These are phyloP conservation scores for Scleroderma citrinum DNA, from an alignment of 768 basidiomycete genomes.

Conservation along the genomic window DNA sequence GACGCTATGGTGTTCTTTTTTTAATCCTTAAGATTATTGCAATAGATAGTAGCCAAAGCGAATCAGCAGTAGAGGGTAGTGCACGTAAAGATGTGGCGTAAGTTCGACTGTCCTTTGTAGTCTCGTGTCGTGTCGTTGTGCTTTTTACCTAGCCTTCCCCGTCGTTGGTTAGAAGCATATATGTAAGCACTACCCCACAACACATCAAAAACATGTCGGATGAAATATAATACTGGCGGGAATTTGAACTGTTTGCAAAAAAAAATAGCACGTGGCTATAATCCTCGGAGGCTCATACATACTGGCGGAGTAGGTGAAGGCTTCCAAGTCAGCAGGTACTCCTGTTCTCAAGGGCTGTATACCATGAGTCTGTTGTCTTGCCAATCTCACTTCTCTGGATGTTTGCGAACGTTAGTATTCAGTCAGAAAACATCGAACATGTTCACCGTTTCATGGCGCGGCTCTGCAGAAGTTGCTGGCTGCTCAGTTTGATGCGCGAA, in stretches of 20 bases:
- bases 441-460: not conserved
- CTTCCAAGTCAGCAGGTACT: not conserved
- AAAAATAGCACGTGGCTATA: no score
- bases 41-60: conserved; percentile 64
- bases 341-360: conserved; percentile 6
- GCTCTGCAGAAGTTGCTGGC: not conserved
- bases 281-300: no score
- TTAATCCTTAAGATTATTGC: conserved; percentile 5
- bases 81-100: not conserved
- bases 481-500: conserved; percentile 17
- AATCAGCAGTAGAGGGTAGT: conserved; percentile 32
- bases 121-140: not conserved
- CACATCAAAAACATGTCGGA: conserved; percentile 1
- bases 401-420: not conserved
- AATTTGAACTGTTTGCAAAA: no score
- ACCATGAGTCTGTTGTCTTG: conserved; percentile 15
- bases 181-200: conserved; percentile 21
- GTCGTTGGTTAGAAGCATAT: not conserved
- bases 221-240: no score
- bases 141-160: not conserved
- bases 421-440: not conserved
- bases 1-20: conserved; percentile 28
- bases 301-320: not conserved
- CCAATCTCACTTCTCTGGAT: not conserved
- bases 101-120: conserved; percentile 2